A percentile compares a stretch with the other conserved stretches of the same genome.
Conservation (phyloP, 768 basidiomycete genomes). For the Clitopilus hobsonii region DNA sequence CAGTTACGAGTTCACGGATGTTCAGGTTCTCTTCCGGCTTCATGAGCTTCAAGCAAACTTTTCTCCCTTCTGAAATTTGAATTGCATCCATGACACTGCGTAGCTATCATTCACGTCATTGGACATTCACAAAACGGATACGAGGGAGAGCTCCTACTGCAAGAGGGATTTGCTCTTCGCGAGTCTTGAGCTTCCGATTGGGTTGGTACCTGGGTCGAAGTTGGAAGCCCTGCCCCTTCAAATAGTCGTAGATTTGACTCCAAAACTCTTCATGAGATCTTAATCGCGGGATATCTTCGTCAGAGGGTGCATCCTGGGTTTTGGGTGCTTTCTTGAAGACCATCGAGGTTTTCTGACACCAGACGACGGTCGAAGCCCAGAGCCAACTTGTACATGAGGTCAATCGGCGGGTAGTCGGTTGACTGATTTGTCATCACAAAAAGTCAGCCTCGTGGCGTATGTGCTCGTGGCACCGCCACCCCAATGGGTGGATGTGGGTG, state of each 20-base stretch:
- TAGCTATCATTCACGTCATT: background rate
- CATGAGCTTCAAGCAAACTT: slow-evolving; percentile 3
- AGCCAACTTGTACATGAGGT: too few species aligned
- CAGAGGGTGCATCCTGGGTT: too few species aligned
- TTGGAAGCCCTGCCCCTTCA: slow-evolving; percentile 18
- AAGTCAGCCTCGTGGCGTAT: too few species aligned
- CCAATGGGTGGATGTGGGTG: too few species aligned
- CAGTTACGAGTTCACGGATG: slow-evolving; percentile 13
- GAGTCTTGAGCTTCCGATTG: slow-evolving; percentile 17
- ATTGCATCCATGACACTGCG: slow-evolving; percentile 4
- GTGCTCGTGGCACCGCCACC: too few species aligned
- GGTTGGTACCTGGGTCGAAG: slow-evolving; percentile 24
- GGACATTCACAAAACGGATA: background rate
- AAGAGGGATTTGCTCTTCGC: slow-evolving; percentile 4
- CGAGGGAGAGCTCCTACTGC: slow-evolving; percentile 2
- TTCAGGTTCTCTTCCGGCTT: slow-evolving; percentile 3
- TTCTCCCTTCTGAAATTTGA: background rate
- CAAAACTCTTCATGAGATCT: slow-evolving; percentile 17
- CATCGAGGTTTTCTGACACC: too few species aligned
- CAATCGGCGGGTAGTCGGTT: too few species aligned
- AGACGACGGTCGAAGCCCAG: too few species aligned
- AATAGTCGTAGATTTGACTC: slow-evolving; percentile 18
- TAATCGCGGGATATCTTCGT: too few species aligned
- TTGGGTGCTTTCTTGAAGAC: too few species aligned
- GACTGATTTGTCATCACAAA: too few species aligned